phyloP scores from a whole-genome alignment of 1,284 basidiomycete species.

The Heterobasidion annosum region DNA sequence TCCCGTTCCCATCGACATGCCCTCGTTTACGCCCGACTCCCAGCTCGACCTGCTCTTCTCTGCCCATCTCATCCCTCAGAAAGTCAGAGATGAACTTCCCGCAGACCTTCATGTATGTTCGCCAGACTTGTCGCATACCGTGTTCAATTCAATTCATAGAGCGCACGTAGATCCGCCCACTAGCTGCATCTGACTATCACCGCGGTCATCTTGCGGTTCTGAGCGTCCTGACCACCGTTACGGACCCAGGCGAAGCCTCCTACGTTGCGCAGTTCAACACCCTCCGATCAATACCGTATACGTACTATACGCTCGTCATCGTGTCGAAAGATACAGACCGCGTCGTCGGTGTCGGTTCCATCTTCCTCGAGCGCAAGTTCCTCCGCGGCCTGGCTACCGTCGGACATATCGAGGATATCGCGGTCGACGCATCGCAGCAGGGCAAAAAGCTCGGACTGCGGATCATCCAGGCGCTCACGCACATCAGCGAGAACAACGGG shows the following conservation, averaged over 20 bases:
- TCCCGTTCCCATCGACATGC: background rate
- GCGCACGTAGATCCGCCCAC: slow-evolving; percentile 68
- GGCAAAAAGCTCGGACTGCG: slow-evolving; percentile 86
- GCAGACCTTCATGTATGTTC: slow-evolving; percentile 43
- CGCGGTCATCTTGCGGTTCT: slow-evolving; percentile 84
- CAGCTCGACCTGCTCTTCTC: slow-evolving; percentile 74
- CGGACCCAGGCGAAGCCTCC: slow-evolving; percentile 66
- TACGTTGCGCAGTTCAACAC: slow-evolving; percentile 64
- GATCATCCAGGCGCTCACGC: slow-evolving; percentile 79
- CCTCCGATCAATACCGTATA: slow-evolving; percentile 42
- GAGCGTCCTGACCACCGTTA: slow-evolving; percentile 68
- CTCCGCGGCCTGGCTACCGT: slow-evolving; percentile 72
- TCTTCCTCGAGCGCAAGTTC: slow-evolving; percentile 93
- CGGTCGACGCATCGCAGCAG: slow-evolving; percentile 80
- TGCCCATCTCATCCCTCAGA: slow-evolving; percentile 51
- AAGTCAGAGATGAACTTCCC: slow-evolving; percentile 50
- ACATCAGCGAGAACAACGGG: slow-evolving; percentile 67
- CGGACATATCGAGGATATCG: slow-evolving; percentile 97
- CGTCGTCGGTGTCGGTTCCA: slow-evolving; percentile 79
- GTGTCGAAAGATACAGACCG: slow-evolving; percentile 66
- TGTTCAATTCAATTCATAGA: background rate
- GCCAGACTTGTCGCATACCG: background rate
- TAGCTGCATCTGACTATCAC: slow-evolving; percentile 78
- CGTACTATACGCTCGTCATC: slow-evolving; percentile 85
- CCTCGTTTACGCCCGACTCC: slow-evolving; percentile 54